Percentiles rank a stretch among this genome's conserved stretches.
phyloP scores from a whole-genome alignment of 1,284 basidiomycete species.

The Earliella scabrosa region DNA sequence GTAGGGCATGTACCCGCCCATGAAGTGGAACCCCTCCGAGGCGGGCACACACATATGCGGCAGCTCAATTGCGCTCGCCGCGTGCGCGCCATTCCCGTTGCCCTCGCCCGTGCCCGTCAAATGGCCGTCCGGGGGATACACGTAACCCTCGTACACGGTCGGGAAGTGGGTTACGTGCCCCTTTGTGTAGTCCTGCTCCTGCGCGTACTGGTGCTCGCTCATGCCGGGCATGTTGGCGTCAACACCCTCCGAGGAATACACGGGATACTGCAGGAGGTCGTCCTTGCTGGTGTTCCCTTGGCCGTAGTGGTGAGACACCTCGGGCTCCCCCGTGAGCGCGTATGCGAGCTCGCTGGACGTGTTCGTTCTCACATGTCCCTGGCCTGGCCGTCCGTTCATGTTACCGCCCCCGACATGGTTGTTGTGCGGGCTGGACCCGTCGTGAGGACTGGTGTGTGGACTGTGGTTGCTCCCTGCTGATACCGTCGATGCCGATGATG shows the following conservation, averaged over 20 bases:
- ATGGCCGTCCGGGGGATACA: conserved; percentile 12
- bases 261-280: conserved; percentile 14
- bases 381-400: conserved; percentile 5
- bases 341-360: conserved; percentile 29
- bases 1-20: conserved; percentile 26
- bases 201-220: conserved; percentile 5
- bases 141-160: conserved; percentile 23
- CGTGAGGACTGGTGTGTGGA: conserved; percentile 16
- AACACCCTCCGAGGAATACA: conserved; percentile 2
- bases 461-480: conserved; percentile 21
- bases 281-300: conserved; percentile 1
- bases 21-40: conserved; percentile 22
- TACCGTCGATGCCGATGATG: conserved; percentile 23
- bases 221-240: not conserved
- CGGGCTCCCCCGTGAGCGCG: conserved; percentile 22
- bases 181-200: conserved; percentile 9
- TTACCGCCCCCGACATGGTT: not conserved
- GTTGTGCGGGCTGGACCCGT: conserved; percentile 7
- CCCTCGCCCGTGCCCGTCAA: not conserved
- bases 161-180: conserved; percentile 17
- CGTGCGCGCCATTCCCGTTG: conserved; percentile 16
- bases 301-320: conserved; percentile 3
- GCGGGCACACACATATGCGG: conserved; percentile 30
- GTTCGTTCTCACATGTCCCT: conserved; percentile 16
- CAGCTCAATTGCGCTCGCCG: conserved; percentile 28